Percentiles rank a stretch among this genome's conserved stretches.
These are phyloP conservation scores for Colletotrichum agaves DNA, from an alignment of 2,329 filamentous ascomycete genomes.

Conservation along the genomic window DNA sequence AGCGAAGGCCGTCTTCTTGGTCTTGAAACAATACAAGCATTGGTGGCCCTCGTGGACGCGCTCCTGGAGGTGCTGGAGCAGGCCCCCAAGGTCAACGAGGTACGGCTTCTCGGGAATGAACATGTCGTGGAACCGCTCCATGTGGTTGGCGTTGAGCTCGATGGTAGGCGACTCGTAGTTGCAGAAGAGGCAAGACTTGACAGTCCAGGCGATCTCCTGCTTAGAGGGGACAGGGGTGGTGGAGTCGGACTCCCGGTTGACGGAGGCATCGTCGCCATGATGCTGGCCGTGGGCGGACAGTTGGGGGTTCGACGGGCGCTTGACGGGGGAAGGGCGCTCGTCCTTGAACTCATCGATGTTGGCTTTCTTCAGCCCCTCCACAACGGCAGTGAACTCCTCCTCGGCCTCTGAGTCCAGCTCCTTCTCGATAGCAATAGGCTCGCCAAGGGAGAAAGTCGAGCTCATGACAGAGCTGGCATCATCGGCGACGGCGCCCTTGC, in stretches of 20 bases:
- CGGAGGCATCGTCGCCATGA: conserved; percentile 48
- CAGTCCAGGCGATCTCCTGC: conserved; percentile 53
- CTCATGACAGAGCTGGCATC: conserved; percentile 87
- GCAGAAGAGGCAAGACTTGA: conserved; percentile 85
- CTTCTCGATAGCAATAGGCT: conserved; percentile 69
- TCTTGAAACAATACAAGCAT: conserved; percentile 88
- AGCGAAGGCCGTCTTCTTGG: conserved; percentile 80
- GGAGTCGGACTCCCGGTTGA: conserved; percentile 56
- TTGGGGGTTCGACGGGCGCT: conserved; percentile 64
- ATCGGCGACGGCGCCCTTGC: conserved; percentile 54
- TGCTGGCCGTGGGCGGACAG: conserved; percentile 56
- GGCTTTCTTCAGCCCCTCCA: conserved; percentile 80
- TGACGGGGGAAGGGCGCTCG: conserved; percentile 61
- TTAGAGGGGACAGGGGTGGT: conserved; percentile 50
- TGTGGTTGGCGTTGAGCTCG: conserved; percentile 83
- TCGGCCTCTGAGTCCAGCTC: conserved; percentile 74
- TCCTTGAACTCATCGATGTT: conserved; percentile 66
- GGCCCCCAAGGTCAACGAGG: conserved; percentile 82
- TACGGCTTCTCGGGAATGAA: conserved; percentile 93
- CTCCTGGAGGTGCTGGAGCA: conserved; percentile 80
- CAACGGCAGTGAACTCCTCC: conserved; percentile 80
- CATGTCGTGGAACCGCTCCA: conserved; percentile 93
- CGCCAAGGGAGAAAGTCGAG: conserved; percentile 90
- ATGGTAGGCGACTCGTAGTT: conserved; percentile 83
- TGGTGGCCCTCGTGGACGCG: conserved; percentile 85